A percentile compares a stretch with the other conserved stretches of the same genome.
Conservation (phyloP, 495 filamentous ascomycete species). For the Xylaria grammica region DNA sequence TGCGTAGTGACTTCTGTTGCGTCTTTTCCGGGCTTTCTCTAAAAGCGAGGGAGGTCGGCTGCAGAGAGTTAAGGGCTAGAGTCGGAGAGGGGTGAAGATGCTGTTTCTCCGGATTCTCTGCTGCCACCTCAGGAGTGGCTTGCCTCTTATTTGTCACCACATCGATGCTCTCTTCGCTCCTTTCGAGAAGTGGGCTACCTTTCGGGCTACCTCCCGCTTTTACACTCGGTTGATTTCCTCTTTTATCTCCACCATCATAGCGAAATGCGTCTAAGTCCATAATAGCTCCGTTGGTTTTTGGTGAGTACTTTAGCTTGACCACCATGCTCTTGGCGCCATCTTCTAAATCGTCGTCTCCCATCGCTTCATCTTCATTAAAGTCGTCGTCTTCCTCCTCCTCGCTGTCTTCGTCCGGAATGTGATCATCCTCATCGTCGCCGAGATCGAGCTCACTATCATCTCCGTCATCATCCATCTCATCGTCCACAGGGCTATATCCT, state of each 20-base stretch:
- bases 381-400: slow-evolving; percentile 58
- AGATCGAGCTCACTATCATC: slow-evolving; percentile 65
- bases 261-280: slow-evolving; percentile 32
- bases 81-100: slow-evolving; percentile 21
- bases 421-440: slow-evolving; percentile 66
- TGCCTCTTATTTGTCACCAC: slow-evolving; percentile 55
- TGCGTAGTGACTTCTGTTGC: slow-evolving; percentile 37
- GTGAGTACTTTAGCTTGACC: slow-evolving; percentile 61
- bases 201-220: slow-evolving; percentile 55
- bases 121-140: slow-evolving; percentile 25
- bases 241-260: slow-evolving; percentile 25
- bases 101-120: not conserved
- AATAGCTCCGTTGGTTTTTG: slow-evolving; percentile 28
- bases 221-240: slow-evolving; percentile 14
- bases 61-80: slow-evolving; percentile 27
- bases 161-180: slow-evolving; percentile 75
- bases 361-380: slow-evolving; percentile 61
- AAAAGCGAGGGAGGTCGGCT: slow-evolving; percentile 52
- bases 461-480: slow-evolving; percentile 71
- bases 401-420: slow-evolving; percentile 52
- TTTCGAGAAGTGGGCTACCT: slow-evolving; percentile 73
- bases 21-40: slow-evolving; percentile 59
- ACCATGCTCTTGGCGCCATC: slow-evolving; percentile 61
- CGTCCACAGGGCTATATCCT: slow-evolving; percentile 66
- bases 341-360: slow-evolving; percentile 59